Evolutionary conservation across 768 basidiomycete species (phyloP), one percentile per base, ranked within the genome.

Genomic region (Fistulinella prunicolor): DNA sequence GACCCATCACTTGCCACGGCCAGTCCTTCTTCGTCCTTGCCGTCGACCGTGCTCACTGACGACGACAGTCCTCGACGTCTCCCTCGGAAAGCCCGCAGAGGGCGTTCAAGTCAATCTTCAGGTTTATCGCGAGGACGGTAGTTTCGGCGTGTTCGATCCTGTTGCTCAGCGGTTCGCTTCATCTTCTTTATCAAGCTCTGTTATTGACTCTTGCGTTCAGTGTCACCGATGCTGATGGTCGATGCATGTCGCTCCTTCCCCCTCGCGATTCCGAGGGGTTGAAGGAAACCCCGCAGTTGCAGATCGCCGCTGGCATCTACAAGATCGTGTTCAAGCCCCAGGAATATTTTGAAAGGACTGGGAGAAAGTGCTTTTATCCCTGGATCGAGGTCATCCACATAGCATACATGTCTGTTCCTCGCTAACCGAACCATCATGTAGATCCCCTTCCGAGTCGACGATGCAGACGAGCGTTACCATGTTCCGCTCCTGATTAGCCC

Each of bases 1-100:
- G 93, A 5, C 89, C 90, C 2, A 89, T 96, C 52, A 96, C 94
- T 30, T 95, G 94, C 65, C 94, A 96, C 51, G 85, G 93, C 90
- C 55, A 47, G 75, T 44, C 24, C 48, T 2, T 26, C 48, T 17
- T 41, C 41, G 10, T 36, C 30, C 2, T 23, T 38, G 38, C 28
- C 40, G 20, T 46, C n/a, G 30, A 10, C 16, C 23, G 9, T 39
- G 28, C 20, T 50, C 43, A 38, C 43, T 23, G 38, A 54, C 34
- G 34, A 30, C 4, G 2, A 45, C 24, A 94, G 94, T 95, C 16
- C 83, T 96, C 54, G 93, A 96, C 63, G 81, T 89, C 1, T 86
- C 89, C 9, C 73, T 79, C 1, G 94, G 94, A 21, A 89, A 80
- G 58, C 93, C 94, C 16, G 93, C 87, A 1, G 65, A 76, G 45